phyloP scores from a whole-genome alignment of 1,284 basidiomycete genomes.

The Cutaneotrichosporon sp. region DNA sequence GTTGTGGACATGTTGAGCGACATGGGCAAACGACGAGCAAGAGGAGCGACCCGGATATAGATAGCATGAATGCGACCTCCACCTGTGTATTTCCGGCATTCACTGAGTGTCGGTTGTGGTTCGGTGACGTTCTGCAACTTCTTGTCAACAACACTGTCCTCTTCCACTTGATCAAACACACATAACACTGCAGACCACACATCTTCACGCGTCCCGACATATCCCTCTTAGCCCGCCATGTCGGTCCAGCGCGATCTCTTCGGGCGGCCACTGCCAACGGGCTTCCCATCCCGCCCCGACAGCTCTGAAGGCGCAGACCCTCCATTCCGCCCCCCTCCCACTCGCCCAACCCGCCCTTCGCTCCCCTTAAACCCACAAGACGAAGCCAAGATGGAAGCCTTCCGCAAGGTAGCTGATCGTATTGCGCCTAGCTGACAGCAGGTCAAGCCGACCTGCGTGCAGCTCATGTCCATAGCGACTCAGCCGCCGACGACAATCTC shows the following conservation, averaged over 20 bases:
- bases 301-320: not conserved
- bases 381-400: slow-evolving; percentile 40
- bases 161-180: not conserved
- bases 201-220: too few species aligned
- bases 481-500: slow-evolving; percentile 62
- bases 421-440: slow-evolving; percentile 42
- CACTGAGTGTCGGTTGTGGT: too few species aligned
- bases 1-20: not conserved
- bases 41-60: too few species aligned
- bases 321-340: not conserved
- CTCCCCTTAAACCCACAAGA: not conserved
- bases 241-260: slow-evolving; percentile 23
- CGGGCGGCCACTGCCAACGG: slow-evolving; percentile 18
- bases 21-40: too few species aligned
- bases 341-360: not conserved
- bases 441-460: slow-evolving; percentile 76
- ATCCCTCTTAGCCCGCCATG: slow-evolving; percentile 8
- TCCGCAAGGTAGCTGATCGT: slow-evolving; percentile 37
- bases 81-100: not conserved
- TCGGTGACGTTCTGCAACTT: not conserved
- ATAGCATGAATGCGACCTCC: not conserved
- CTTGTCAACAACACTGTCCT: slow-evolving; percentile 1
- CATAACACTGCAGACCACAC: too few species aligned
- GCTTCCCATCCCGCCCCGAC: not conserved
- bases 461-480: slow-evolving; percentile 67